phyloP scores from a whole-genome alignment of 2,329 filamentous ascomycete genomes.

The Tolypocladium tropicale region DNA sequence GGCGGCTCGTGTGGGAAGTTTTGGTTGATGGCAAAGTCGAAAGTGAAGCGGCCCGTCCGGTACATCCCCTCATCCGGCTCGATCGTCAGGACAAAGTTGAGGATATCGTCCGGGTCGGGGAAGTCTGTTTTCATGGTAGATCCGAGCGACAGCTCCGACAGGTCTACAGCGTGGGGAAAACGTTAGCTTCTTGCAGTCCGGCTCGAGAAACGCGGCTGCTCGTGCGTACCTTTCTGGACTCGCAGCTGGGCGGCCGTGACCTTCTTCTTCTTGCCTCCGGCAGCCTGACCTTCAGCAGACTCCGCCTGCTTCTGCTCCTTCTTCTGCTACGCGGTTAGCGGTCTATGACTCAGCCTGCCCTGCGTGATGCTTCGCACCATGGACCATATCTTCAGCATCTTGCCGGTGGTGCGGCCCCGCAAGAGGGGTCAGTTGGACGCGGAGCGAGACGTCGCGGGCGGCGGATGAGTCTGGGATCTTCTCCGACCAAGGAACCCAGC shows the following conservation, averaged over 20 bases:
- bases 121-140: slow-evolving; percentile 75
- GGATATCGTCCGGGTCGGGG: slow-evolving; percentile 73
- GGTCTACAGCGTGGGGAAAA: slow-evolving; percentile 39
- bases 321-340: slow-evolving; percentile 47
- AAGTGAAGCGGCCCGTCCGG: slow-evolving; percentile 77
- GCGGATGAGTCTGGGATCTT: not conserved
- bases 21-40: slow-evolving; percentile 85
- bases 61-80: slow-evolving; percentile 83
- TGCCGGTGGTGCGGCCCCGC: slow-evolving; percentile 24
- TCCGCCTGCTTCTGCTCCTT: slow-evolving; percentile 95
- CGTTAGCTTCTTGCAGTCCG: not conserved
- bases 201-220: not conserved
- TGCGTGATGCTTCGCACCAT: slow-evolving; percentile 55
- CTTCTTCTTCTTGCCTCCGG: slow-evolving; percentile 89
- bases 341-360: not conserved
- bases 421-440: slow-evolving; percentile 1
- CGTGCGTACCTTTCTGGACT: slow-evolving; percentile 74
- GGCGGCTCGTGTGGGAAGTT: slow-evolving; percentile 96
- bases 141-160: slow-evolving; percentile 70
- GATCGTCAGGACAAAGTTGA: slow-evolving; percentile 74
- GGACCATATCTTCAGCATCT: slow-evolving; percentile 99
- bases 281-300: slow-evolving; percentile 61
- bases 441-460: not conserved
- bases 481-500: not conserved
- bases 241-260: slow-evolving; percentile 92